Percentiles rank a stretch among this genome's conserved stretches.
phyloP scores from a whole-genome alignment of 1,284 basidiomycete genomes.

The Violaceomyces palustris region DNA sequence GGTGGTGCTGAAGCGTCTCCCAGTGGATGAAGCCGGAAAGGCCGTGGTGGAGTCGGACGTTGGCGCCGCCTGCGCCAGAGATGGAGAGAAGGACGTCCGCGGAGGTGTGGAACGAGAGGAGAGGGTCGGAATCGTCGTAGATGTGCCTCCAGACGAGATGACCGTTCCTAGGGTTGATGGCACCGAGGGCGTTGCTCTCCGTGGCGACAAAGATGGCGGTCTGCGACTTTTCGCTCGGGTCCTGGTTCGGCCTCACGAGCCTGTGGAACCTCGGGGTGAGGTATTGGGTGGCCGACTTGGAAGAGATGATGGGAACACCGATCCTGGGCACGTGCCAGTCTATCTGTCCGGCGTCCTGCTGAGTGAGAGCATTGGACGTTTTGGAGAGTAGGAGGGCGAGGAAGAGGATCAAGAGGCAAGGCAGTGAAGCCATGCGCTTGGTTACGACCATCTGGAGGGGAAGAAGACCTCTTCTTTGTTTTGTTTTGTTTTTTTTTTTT shows the following conservation, averaged over 20 bases:
- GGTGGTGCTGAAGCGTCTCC: slow-evolving; percentile 57
- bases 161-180: slow-evolving; percentile 67
- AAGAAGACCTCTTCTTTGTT: no score
- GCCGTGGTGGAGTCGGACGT: slow-evolving; percentile 66
- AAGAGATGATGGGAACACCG: slow-evolving; percentile 26
- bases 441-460: no score
- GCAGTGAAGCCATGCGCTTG: no score
- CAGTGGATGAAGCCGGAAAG: slow-evolving; percentile 66
- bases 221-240: slow-evolving; percentile 49
- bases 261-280: slow-evolving; percentile 52
- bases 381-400: slow-evolving; percentile 1
- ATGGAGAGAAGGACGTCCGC: slow-evolving; percentile 60
- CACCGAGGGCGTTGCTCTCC: slow-evolving; percentile 71
- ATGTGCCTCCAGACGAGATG: slow-evolving; percentile 76
- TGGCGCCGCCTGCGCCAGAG: slow-evolving; percentile 70
- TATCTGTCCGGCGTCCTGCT: slow-evolving; percentile 26
- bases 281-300: slow-evolving; percentile 17
- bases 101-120: slow-evolving; percentile 66
- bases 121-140: slow-evolving; percentile 64
- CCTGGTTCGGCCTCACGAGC: slow-evolving; percentile 37
- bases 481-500: no score
- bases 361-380: slow-evolving; percentile 21
- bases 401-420: slow-evolving; percentile 5
- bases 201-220: slow-evolving; percentile 68
- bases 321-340: slow-evolving; percentile 35